These are phyloP conservation scores for Zygoascus tannicola DNA, from an alignment of 805 yeast species.

Conservation along the genomic window DNA sequence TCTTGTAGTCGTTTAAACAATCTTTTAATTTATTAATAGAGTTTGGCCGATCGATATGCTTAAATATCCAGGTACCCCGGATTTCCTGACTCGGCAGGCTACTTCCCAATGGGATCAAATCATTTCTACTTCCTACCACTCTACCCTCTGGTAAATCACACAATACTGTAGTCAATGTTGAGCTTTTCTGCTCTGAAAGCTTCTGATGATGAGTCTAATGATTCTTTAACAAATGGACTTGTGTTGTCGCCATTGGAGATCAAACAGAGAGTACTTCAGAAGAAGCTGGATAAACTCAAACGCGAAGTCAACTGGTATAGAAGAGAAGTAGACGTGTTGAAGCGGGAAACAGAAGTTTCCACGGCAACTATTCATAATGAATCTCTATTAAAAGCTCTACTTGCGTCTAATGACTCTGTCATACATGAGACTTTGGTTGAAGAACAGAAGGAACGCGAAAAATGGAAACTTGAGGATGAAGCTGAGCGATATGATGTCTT, in stretches of 20 bases:
- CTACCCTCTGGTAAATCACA: no score
- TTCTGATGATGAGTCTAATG: not conserved
- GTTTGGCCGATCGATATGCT: no score
- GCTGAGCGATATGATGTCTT: constrained; percentile 6
- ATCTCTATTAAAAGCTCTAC: constrained; percentile 3
- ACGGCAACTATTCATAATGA: not conserved
- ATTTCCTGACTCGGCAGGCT: no score
- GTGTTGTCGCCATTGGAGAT: not conserved
- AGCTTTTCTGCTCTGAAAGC: not conserved
- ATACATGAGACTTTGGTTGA: not conserved
- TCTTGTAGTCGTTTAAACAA: no score
- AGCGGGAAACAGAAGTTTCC: not conserved
- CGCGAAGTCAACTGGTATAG: not conserved
- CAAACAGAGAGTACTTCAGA: not conserved
- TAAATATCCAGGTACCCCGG: no score
- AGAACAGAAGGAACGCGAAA: constrained; percentile 1
- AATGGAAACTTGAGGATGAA: constrained; percentile 2
- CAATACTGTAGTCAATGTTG: no score
- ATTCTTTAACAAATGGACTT: not conserved
- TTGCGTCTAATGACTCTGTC: constrained; percentile 6
- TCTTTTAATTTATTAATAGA: no score
- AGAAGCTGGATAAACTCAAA: constrained; percentile 3
- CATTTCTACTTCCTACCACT: no score
- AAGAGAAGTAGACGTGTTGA: not conserved
- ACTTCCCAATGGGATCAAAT: no score